Evolutionary conservation across 2,329 filamentous ascomycete genomes (phyloP), one percentile per base, ranked within the genome.

Genomic region (Canariomyces notabilis): DNA sequence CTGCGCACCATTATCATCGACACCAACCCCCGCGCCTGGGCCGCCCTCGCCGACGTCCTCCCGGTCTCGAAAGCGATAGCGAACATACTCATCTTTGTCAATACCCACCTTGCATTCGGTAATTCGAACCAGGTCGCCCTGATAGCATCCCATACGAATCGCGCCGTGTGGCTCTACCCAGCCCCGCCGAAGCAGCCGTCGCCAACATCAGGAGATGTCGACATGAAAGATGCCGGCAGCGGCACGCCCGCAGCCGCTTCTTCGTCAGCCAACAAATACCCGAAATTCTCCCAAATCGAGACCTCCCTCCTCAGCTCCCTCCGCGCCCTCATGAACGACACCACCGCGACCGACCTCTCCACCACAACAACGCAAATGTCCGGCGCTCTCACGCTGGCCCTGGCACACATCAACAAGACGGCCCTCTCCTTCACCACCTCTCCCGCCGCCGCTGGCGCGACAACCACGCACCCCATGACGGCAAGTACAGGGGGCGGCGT

Each of bases 1-100:
- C 82, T 98, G 29, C 81, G 96, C 42, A 85, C 89, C 57, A 83
- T 98, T 60, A 77, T 98, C 61, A 79, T 98, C 70, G 93, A 98
- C 71, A 96, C 91, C 20, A 98, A 98, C 64, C 93, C 93, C 2
- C 86, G 90, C 58, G 90, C 93, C 58, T 73, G 93, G 93, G 82
- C 87, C 6, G 76, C 87, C 50, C 79, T 97, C 36, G 75, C 83
- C 50, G 69, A 80, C 46, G 79, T 79, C 23, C 81, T 97, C 6
- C 82, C 91, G 21, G 79, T 98, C 50, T 87, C 87, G 40, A 84
- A 85, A 60, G 89, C 89, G 51, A 75, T 98, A 50, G 88, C 91
- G 51, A 81, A 91, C 68, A 79, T 97, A 53, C 83, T 97, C 60
- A 85, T 98, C 71, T 97, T 96, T 70, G 83, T 96, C 70, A 97